phyloP scores from a whole-genome alignment of 176 grass and related monocot species.

The Oryza meyeriana region DNA sequence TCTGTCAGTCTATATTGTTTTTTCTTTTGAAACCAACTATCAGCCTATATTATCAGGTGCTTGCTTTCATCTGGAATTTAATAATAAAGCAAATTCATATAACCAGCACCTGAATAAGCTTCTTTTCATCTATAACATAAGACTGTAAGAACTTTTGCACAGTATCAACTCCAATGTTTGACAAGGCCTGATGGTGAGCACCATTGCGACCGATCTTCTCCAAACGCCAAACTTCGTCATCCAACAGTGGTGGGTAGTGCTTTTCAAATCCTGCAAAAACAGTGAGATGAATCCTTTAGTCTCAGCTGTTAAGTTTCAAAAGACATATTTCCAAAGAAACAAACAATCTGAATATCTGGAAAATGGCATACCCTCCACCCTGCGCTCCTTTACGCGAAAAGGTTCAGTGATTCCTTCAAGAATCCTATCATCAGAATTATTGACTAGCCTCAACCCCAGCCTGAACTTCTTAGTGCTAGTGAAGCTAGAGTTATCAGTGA shows the following conservation, averaged over 20 bases:
- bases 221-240: slow-evolving; percentile 52
- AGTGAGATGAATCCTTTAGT: not conserved
- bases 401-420: slow-evolving; percentile 51
- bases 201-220: slow-evolving; percentile 38
- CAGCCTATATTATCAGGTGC: not conserved
- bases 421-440: slow-evolving; percentile 36
- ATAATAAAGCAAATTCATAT: not conserved
- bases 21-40: too few species aligned
- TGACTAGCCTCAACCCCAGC: slow-evolving; percentile 46
- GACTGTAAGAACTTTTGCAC: slow-evolving; percentile 45
- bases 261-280: slow-evolving; percentile 42
- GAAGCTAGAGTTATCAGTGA: slow-evolving; percentile 67
- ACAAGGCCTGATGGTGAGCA: slow-evolving; percentile 32
- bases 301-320: not conserved
- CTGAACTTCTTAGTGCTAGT: slow-evolving; percentile 58
- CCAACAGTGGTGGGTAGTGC: slow-evolving; percentile 40
- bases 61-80: not conserved
- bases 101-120: slow-evolving; percentile 36
- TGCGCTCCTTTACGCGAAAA: slow-evolving; percentile 60
- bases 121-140: slow-evolving; percentile 44
- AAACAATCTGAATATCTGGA: not conserved
- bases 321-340: not conserved
- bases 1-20: not conserved
- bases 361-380: slow-evolving; percentile 44
- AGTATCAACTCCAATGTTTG: slow-evolving; percentile 26